Conservation (phyloP, 108 stramenopile genomes). For the Cylindrotheca fusiformis region DNA sequence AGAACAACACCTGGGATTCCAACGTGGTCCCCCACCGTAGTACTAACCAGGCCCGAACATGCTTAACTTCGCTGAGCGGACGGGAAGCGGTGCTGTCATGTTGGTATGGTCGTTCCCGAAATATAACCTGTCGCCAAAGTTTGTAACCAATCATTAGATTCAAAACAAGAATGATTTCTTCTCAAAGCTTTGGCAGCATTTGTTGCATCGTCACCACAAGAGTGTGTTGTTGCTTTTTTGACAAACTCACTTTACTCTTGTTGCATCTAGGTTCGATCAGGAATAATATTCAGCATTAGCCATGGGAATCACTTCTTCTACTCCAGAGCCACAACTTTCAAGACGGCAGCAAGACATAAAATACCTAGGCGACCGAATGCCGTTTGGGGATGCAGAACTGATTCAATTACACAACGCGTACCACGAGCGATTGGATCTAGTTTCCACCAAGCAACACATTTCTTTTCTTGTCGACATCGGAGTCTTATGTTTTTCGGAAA, state of each 20-base stretch:
- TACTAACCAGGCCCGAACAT: conserved; percentile 76
- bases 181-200: too few relatives aligned
- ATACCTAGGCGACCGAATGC: conserved; percentile 47
- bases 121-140: too few relatives aligned
- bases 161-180: too few relatives aligned
- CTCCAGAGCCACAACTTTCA: background rate
- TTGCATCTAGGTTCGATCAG: background rate
- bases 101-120: conserved; percentile 76
- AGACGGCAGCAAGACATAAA: conserved; percentile 39
- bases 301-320: conserved; percentile 2
- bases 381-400: conserved; percentile 59
- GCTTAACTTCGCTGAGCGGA: conserved; percentile 86
- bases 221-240: background rate
- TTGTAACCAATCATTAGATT: too few relatives aligned
- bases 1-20: background rate
- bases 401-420: conserved; percentile 38
- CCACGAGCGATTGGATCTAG: background rate
- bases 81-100: conserved; percentile 85
- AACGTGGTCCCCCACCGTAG: conserved; percentile 20
- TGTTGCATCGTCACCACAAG: too few relatives aligned
- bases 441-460: background rate
- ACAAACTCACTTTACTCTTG: background rate
- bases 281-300: background rate
- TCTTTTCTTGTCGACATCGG: conserved; percentile 44
- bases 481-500: background rate